A percentile compares a stretch with the other conserved stretches of the same genome.
phyloP scores from a whole-genome alignment of 768 basidiomycete species.

The Leccinum arenicola region DNA sequence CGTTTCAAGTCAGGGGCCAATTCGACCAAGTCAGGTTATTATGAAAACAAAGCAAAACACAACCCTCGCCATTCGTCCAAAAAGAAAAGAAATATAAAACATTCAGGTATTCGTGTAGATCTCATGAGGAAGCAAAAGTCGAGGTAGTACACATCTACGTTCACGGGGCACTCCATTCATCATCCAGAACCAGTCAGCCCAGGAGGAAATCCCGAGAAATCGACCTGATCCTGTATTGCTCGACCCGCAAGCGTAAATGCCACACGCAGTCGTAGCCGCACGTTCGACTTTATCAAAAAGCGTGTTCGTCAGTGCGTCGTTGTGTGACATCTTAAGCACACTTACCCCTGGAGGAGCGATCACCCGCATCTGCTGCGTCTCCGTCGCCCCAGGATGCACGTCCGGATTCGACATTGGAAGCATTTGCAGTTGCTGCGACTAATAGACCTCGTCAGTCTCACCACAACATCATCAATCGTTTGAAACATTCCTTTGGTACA shows the following conservation, averaged over 20 bases:
- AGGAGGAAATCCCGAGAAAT: conserved; percentile 88
- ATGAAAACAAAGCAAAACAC: conserved; percentile 10
- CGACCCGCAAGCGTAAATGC: conserved; percentile 69
- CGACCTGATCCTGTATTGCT: conserved; percentile 85
- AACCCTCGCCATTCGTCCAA: neutral
- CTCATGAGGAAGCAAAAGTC: conserved; percentile 13
- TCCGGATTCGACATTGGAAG: conserved; percentile 90
- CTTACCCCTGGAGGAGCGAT: conserved; percentile 84
- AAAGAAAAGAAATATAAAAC: neutral
- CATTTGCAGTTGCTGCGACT: conserved; percentile 99
- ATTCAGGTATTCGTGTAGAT: conserved; percentile 22
- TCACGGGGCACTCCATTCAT: conserved; percentile 5
- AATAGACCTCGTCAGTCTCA: neutral
- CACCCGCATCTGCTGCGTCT: conserved; percentile 95
- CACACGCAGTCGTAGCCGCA: conserved; percentile 85
- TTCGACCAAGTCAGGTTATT: conserved; percentile 4
- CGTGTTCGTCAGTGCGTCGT: conserved; percentile 6
- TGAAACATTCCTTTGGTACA: conserved; percentile 76
- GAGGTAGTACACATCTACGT: conserved; percentile 16
- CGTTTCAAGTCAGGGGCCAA: conserved; percentile 16
- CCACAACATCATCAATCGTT: neutral
- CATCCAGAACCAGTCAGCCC: conserved; percentile 53
- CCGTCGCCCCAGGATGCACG: conserved; percentile 71
- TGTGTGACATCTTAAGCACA: neutral
- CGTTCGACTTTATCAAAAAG: conserved; percentile 52